phyloP scores from a whole-genome alignment of 331 rosid species.

The Cydonia oblonga region DNA sequence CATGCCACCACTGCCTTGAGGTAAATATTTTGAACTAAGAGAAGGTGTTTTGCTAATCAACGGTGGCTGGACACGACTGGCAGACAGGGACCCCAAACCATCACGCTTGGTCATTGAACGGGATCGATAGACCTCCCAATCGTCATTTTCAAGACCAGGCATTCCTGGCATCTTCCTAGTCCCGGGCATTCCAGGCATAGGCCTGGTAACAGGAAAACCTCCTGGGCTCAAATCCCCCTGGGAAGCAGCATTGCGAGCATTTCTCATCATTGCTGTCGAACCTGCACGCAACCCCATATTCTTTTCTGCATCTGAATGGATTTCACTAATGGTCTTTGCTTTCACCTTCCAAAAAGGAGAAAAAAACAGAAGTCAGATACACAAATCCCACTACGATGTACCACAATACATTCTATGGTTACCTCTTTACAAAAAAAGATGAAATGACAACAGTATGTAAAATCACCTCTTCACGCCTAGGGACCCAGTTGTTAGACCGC shows the following conservation, averaged over 20 bases:
- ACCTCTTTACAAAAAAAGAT: neutral
- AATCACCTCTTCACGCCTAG: slow-evolving; percentile 91
- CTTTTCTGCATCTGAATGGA: slow-evolving; percentile 91
- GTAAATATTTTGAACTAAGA: slow-evolving; percentile 49
- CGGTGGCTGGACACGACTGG: slow-evolving; percentile 57
- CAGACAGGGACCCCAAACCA: slow-evolving; percentile 27
- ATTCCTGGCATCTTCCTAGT: slow-evolving; percentile 81
- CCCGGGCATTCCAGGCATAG: slow-evolving; percentile 62
- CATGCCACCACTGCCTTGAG: slow-evolving; percentile 77
- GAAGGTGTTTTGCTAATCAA: slow-evolving; percentile 44
- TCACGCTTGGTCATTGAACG: slow-evolving; percentile 66
- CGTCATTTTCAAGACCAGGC: slow-evolving; percentile 78
- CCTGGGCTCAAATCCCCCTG: slow-evolving; percentile 49
- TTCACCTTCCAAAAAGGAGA: slow-evolving; percentile 18
- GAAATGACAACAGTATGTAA: neutral
- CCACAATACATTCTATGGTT: neutral
- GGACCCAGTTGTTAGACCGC: slow-evolving; percentile 80
- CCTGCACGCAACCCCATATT: slow-evolving; percentile 93
- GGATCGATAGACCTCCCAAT: slow-evolving; percentile 72
- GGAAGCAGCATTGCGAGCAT: slow-evolving; percentile 45
- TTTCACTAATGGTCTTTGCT: slow-evolving; percentile 90
- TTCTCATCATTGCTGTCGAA: slow-evolving; percentile 80
- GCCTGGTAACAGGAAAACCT: slow-evolving; percentile 54
- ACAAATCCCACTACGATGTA: neutral
- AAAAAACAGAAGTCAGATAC: neutral